These are phyloP conservation scores for Thraustochytrium striatum DNA, from an alignment of 352 stramenopile genomes.

Conservation along the genomic window DNA sequence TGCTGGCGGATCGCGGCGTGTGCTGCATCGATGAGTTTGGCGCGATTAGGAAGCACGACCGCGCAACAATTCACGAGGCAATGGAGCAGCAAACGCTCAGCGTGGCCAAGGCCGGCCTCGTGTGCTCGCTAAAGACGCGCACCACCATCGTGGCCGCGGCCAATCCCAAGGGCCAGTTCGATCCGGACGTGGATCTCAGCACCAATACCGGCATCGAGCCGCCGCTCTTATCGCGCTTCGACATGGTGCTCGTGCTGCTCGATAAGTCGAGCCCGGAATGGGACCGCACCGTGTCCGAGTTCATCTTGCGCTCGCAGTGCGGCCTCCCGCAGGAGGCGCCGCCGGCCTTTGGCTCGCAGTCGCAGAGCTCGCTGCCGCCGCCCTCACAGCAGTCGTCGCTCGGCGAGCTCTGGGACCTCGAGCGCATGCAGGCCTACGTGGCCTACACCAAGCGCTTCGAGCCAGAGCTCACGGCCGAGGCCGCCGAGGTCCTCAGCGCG, in stretches of 20 bases:
- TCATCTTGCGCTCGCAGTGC: conserved; percentile 71
- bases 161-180: conserved; percentile 84
- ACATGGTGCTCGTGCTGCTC: conserved; percentile 91
- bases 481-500: conserved; percentile 75
- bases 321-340: conserved; percentile 21
- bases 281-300: conserved; percentile 87
- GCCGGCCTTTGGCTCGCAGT: background rate
- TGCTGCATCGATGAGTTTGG: conserved; percentile 92
- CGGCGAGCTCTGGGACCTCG: conserved; percentile 69
- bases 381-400: conserved; percentile 48
- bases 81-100: conserved; percentile 97
- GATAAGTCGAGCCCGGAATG: conserved; percentile 75
- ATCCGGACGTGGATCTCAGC: conserved; percentile 77
- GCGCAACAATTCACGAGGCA: conserved; percentile 89
- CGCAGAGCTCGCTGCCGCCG: conserved; percentile 42
- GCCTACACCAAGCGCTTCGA: conserved; percentile 71
- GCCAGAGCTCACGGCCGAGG: conserved; percentile 69
- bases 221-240: conserved; percentile 91
- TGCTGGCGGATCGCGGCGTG: conserved; percentile 70
- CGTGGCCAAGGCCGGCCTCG: conserved; percentile 93
- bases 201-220: conserved; percentile 91
- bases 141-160: conserved; percentile 92
- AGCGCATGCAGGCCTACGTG: conserved; percentile 60
- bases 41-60: conserved; percentile 82
- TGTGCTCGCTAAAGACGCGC: conserved; percentile 90